Evolutionary conservation across 352 stramenopile species (phyloP), one percentile per base, ranked within the genome.

Genomic region (Phytophthora tentaculata): DNA sequence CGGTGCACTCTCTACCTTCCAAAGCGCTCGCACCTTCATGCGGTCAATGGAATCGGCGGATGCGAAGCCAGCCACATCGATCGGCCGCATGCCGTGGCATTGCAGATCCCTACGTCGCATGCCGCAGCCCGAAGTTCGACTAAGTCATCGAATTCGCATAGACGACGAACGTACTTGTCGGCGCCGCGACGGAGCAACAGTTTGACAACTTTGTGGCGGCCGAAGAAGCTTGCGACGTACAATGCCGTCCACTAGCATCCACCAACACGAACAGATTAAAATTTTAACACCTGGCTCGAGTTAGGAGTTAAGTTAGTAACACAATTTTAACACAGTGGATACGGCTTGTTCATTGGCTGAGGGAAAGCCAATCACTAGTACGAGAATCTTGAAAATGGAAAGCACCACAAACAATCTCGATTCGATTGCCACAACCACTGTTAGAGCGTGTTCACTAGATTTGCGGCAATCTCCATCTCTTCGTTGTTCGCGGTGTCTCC

Each of bases 11-110:
- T 2, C 22, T 59, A 94, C 85, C 82, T 77, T 72, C 59, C 17
- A 94, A 74, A 89, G 66, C 48, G 79, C 75, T 41, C 69, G 74
- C 37, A 89, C 79, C 67, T 92, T 92, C 85, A 92, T 94, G 57
- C 74, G 66, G 51, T 84, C 79, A 26, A 90, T 69, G 14, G 67
- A 26, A 62, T 89, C 66, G 13, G 44, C 17, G 8, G 69, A 76
- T 0, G 72, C 83, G 24, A 80, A 76, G 19, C 82, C 81, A 16
- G 81, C 77, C 0, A 93, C 79, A 22, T 81, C 71, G 24, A 84
- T 62, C 1, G 85, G 76, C 2, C 62, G 56, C 24, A 70, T 50
- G 3, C 81, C 85, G 2, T 86, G 69, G 47, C 80, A 89, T n/a
- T 32, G 56, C 44, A 94, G 56, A 61, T 82, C 69, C 47, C 83